Conservation (phyloP, 2,329 filamentous ascomycete genomes). For the Fonsecaea nubica region DNA sequence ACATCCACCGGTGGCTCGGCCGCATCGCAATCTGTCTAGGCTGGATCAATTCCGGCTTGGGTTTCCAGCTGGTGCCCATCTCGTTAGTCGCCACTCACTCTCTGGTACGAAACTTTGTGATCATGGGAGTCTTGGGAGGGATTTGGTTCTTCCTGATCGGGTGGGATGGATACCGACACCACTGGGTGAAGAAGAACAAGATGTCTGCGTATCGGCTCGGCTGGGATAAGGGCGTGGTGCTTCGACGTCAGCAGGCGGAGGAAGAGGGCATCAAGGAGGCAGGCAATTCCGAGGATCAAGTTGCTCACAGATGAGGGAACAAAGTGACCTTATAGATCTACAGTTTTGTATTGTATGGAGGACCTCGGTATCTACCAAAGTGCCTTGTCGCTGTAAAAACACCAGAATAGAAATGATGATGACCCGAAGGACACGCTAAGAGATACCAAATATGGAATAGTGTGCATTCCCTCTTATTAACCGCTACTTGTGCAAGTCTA, state of each 20-base stretch:
- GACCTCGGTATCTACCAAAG: background rate
- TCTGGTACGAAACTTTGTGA: slow-evolving; percentile 21
- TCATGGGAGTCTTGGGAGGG: slow-evolving; percentile 26
- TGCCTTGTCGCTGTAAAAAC: background rate
- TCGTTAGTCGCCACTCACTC: slow-evolving; percentile 16
- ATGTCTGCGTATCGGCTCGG: slow-evolving; percentile 15
- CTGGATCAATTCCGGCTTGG: slow-evolving; percentile 63
- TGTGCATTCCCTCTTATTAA: background rate
- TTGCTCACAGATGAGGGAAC: background rate
- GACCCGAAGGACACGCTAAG: background rate
- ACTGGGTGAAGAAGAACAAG: slow-evolving; percentile 21
- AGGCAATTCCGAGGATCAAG: background rate
- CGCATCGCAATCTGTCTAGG: slow-evolving; percentile 59
- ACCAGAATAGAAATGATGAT: slow-evolving; percentile 1
- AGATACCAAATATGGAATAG: background rate
- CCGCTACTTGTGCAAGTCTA: too few relatives aligned
- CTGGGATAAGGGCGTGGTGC: slow-evolving; percentile 16
- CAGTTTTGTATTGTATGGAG: background rate
- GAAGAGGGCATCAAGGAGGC: slow-evolving; percentile 8
- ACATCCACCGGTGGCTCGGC: slow-evolving; percentile 63
- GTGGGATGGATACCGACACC: slow-evolving; percentile 18
- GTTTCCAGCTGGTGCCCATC: slow-evolving; percentile 54
- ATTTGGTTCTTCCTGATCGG: slow-evolving; percentile 26
- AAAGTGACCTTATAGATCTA: background rate
- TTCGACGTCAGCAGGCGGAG: background rate